Base-by-base conservation (phyloP, 2,329 filamentous ascomycete genomes). In the Chrysoporthe cubensis region DNA sequence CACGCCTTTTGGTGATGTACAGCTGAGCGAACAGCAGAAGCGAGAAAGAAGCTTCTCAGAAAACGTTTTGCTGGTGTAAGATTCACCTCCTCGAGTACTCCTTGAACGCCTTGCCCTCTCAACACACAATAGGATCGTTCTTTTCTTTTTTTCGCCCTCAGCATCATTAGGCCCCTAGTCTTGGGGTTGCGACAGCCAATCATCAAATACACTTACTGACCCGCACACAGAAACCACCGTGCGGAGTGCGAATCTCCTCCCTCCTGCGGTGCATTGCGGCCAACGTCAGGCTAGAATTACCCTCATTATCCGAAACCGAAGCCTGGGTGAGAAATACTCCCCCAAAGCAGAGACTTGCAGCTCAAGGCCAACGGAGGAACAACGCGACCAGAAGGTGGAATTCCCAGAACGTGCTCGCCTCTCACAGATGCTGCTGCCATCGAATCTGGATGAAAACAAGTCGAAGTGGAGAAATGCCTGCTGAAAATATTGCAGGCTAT, bases 41-140 rank as follows among this genome's bases (percentile, higher is more conserved):
- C 4, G 50, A 16, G 11, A 16, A 56, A 18, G 37, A 57, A 18
- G 32, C 9, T 18, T 40, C 14, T 40, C 32, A 5, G 16, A 21
- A 57, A 18, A 54, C 26, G 32, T 26, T 18, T 34, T 32, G 26
- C 50, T 7, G 26, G 48, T 26, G 9, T 21, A 52, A 6, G 21
- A 13, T 54, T 4, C 32, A 9, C 50, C 50, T 54, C 32, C 26
- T 7, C 50, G 50, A 34, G 4, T 54, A 26, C 26, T 26, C 50
- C 32, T 40, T 34, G 32, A 57, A 57, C 54, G 54, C 54, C 54
- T n/a, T 57, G 54, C 54, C 54, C 34, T 57, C 8, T 40, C 14
- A n/a, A 34, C n/a, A 37, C 34, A 7, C 54, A 32, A 40, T 18
- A 18, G 44, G 18, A 46, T 14, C 9, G 13, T n/a, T 46, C 44